Conservation (phyloP, 345 rosid species). For the Bretschneidera sinensis region DNA sequence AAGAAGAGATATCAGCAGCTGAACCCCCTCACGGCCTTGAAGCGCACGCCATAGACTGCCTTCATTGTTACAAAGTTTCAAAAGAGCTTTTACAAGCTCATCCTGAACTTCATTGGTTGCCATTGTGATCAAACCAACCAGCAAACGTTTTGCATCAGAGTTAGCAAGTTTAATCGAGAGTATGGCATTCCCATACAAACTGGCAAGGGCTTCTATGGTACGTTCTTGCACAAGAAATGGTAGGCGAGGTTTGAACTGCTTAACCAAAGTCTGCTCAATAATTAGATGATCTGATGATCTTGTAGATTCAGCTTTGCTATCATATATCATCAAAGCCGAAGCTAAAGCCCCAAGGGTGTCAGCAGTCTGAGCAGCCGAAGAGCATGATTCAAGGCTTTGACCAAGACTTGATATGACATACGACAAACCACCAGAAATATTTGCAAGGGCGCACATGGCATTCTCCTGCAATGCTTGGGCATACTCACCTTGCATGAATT, state of each 20-base stretch:
- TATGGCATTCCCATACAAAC: conserved; percentile 85
- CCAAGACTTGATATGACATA: conserved; percentile 98
- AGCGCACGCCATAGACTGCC: conserved; percentile 93
- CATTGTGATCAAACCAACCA: conserved; percentile 98
- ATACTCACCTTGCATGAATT: conserved; percentile 98
- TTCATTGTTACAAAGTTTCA: conserved; percentile 76
- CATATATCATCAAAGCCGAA: conserved; percentile 99
- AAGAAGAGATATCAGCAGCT: conserved; percentile 91
- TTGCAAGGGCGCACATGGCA: conserved; percentile 99
- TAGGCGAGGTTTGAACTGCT: conserved; percentile 82
- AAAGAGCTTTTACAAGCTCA: conserved; percentile 87
- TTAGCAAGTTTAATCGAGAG: conserved; percentile 71
- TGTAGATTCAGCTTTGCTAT: conserved; percentile 74
- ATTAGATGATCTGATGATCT: conserved; percentile 74
- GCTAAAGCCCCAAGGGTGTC: conserved; percentile 99
- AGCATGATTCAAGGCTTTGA: conserved; percentile 97
- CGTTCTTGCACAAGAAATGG: conserved; percentile 97
- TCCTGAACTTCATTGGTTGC: conserved; percentile 92
- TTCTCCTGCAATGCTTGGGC: conserved; percentile 98
- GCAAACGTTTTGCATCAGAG: conserved; percentile 92
- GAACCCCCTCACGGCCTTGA: conserved; percentile 99
- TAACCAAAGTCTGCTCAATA: conserved; percentile 80
- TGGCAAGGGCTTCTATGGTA: conserved; percentile 96
- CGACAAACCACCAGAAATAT: conserved; percentile 97
- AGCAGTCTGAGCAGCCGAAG: conserved; percentile 90